Base-by-base conservation (phyloP, 148 eudicot species). In the Oxyria digyna region DNA sequence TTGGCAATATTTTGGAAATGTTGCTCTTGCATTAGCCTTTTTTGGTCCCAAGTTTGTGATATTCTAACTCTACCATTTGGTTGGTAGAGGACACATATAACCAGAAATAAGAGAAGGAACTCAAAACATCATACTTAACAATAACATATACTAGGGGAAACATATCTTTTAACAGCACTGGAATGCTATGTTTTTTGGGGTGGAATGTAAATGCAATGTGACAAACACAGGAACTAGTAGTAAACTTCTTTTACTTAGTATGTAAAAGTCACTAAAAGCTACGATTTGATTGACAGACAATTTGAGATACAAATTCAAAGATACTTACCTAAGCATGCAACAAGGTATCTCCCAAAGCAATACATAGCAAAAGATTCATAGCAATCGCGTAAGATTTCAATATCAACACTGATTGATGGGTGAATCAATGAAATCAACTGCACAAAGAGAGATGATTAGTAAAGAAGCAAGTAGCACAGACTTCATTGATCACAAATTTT, bases 281-380 rank as follows among this genome's bases (percentile, higher is more conserved):
- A 24, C 42, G 33, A 42, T 1, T 31, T 3, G 11, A 48, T 37
- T n/a, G 42, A 40, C 4, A 11, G 29, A 27, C 33, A 24, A 24
- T 23, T 69, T 62, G 14, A 48, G 52, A 57, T 29, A 40, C 48
- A 64, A 68, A 57, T 24, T n/a, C 49, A 14, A 20, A 31, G 43
- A 75, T 46, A 75, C 88, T 74, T 87, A 95, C 99, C 99, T 81
- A 95, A 81, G 78, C 97, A 91, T 59, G 97, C 99, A 52, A 95
- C 81, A 68, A 95, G 91, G 72, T 95, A 95, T 76, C 99, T 91
- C 74, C 96, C 96, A 79, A 95, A 95, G 87, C 97, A 95, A 79
- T 95, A 95, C 99, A 95, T 95, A 43, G 99, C 99, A 87, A 95
- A 95, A 54, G 99, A 81, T 79, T 95, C 99, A 74, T 95, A 95